Evolutionary conservation across 169 alveolate genomes (phyloP), one percentile per base, ranked within the genome.

Genomic region (Toxoplasma gondii): DNA sequence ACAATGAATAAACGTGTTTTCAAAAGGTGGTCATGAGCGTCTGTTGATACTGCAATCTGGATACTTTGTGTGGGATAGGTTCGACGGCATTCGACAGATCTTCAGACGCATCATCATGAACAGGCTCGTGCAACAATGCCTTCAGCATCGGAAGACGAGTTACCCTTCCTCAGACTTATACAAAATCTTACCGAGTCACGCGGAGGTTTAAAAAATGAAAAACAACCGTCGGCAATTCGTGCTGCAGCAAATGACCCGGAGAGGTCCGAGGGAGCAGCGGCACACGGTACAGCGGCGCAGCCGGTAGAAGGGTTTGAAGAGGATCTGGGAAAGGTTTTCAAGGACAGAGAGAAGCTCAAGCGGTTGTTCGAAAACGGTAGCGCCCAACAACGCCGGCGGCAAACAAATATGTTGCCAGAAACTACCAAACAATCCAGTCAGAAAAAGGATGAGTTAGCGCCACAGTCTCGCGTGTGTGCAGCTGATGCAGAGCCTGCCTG

Each of bases 341-440:
- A 29, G 31, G 90, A 82, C 10, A 82, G 41, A 41, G 90, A 82
- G 24, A 82, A 41, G 90, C 70, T 82, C 43, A 44, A 82, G 67
- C 34, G 43, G 67, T 49, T 92, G 17, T 81, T 82, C 78, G 91
- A 92, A 45, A 36, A 80, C 74, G 84, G 94, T 43, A 78, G 92
- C 74, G 49, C 91, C 83, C 27, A 88, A 91, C 64, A 45, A 29
- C 78, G 91, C 82, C 43, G 94, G 91, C n/a, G 91, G 0, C 78
- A 64, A 64, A 24, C 24, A 24, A 7, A 19, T 10, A 24, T 0
- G 34, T 64, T 31, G 36, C 78, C 78, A 29, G 29, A 19, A 64
- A 19, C 78, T 9, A 49, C 58, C 78, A 64, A 19, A 24, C 36
- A 19, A 24, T 36, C 78, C 0, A 29, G 24, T 4, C 36, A 19